Evolutionary conservation across 148 eudicot genomes (phyloP).

Genomic region (Selenicereus undatus): DNA sequence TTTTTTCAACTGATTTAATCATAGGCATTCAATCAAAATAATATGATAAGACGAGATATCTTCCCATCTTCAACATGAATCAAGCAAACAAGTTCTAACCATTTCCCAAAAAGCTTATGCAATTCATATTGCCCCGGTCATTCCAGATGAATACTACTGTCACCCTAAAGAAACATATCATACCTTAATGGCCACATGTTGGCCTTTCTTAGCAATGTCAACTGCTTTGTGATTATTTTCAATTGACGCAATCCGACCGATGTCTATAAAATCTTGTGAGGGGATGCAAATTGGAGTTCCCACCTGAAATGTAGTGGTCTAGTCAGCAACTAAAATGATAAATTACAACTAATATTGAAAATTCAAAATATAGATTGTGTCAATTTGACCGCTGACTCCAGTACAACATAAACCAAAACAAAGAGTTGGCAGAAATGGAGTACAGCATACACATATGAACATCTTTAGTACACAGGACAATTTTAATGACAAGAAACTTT

Average conservation of each 20-base stretch:
- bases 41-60: neutral
- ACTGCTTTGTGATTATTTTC: constrained; percentile 74
- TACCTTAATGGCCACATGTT: constrained; percentile 87
- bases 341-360: neutral
- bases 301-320: constrained; percentile 38
- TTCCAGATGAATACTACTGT: neutral
- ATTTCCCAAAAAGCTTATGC: neutral
- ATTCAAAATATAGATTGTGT: neutral
- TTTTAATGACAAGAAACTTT: neutral
- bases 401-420: neutral
- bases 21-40: neutral
- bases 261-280: constrained; percentile 56
- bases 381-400: neutral
- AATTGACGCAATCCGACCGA: constrained; percentile 78
- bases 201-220: constrained; percentile 76
- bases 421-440: neutral
- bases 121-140: neutral
- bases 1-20: neutral
- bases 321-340: constrained; percentile 1
- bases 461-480: neutral
- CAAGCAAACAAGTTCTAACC: neutral
- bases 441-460: neutral
- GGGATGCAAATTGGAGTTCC: constrained; percentile 94
- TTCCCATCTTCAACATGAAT: neutral
- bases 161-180: neutral